Base-by-base conservation (phyloP, 2,329 filamentous ascomycete genomes). In the Ceratocystis cacaofunesta region DNA sequence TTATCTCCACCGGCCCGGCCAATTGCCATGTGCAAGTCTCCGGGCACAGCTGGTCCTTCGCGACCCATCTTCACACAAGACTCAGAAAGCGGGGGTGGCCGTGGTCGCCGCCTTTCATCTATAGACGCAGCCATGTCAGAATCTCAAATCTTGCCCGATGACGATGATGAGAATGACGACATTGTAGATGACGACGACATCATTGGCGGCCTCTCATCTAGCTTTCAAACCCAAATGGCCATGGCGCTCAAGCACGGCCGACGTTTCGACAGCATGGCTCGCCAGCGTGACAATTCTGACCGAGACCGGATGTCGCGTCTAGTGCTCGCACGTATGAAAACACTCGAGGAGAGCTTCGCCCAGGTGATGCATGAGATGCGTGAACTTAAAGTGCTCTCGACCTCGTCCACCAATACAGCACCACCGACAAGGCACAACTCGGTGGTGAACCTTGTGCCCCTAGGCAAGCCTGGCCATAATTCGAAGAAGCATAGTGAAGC, bases 241-340 rank as follows among this genome's bases (percentile, higher is more conserved):
- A 84, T 88, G 77, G 86, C 86, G 0, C 82, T 85, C 62, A 85
- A 85, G 70, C 57, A 65, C 8, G 79, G 80, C 73, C 75, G 79
- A 52, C 75, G 73, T 15, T 44, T 83, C 82, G 22, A 74, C 85
- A 64, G 82, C 81, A 70, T 75, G 73, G 19, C 72, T 73, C 41
- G 76, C 73, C 41, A 73, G 73, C 48, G 69, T 1, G 62, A 70
- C 41, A 75, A 78, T 60, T 67, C 73, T 3, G 77, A 78, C 79
- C 83, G 73, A 28, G 87, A 89, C 71, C 83, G 88, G 50, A 88
- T 92, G 82, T 85, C 86, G 70, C 83, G 90, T 65, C 81, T 96
- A 58, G 88, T 96, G 75, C 78, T 96, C 58, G 90, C 90, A 7
- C 81, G 90, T 43, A 96, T 96, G 90, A 94, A 94, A 73, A 92